Evolutionary conservation across 2,329 filamentous ascomycete species (phyloP), one percentile per base, ranked within the genome.

Genomic region (Pseudocercospora ulei): DNA sequence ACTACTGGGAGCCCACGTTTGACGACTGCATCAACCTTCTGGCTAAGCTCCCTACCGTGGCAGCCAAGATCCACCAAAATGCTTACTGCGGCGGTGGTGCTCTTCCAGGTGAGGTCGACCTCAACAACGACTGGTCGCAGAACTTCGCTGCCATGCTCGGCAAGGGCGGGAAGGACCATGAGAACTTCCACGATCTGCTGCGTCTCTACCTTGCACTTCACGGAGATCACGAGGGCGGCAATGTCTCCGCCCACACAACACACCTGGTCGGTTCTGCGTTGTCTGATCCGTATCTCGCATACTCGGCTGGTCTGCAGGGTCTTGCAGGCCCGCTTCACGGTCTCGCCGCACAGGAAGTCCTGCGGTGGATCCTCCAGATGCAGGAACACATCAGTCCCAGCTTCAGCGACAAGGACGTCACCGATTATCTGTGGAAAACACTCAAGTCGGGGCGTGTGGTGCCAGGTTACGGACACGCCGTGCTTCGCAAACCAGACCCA

Each of bases 1-100:
- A 95, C 54, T 96, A 96, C 75, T 98, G 90, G 90, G 90, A 96
- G 68, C 85, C 88, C 8, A 93, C 85, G 28, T 96, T 93, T 59
- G 88, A 96, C 61, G 90, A 98, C 69, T 79, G 75, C 62, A 94
- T 98, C 63, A 84, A 81, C 31, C 73, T 98, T 47, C 75, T 98
- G 40, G 90, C 88, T 47, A 98, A 98, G 72, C 79, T 98, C 38
- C 90, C 90, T 47, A 92, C 85, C 46, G 87, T 98, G 53, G 90
- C 90, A 17, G 90, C 90, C 43, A 92, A 94, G 66, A 95, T 98
- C 59, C 95, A 98, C 72, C 85, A 94, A 58, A 90, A 90, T 63
- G 71, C 85, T 48, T 83, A 90, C 73, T 70, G 75, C 60, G 66
- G 71, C 53, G 76, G 87, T 61, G 78, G 80, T 57, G 69, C 82